Evolutionary conservation across 2,329 filamentous ascomycete genomes (phyloP).

Genomic region (Curvularia verruculosa): DNA sequence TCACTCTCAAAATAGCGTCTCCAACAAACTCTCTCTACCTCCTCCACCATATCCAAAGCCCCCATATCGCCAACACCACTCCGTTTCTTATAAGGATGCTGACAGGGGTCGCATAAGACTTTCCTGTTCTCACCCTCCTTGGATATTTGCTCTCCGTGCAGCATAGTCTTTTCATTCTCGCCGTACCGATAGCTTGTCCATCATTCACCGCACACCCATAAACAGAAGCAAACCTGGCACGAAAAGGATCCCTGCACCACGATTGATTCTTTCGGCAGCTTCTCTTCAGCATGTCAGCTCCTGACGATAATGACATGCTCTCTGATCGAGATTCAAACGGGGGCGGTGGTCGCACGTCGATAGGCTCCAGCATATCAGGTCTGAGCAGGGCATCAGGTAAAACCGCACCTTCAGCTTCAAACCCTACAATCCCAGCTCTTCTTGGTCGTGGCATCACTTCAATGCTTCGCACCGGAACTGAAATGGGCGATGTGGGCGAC

Average conservation of each 20-base stretch:
- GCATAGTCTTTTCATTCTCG: slow-evolving; percentile 27
- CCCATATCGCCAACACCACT: slow-evolving; percentile 23
- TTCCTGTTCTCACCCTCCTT: slow-evolving; percentile 26
- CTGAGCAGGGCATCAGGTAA: slow-evolving; percentile 44
- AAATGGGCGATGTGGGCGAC: slow-evolving; percentile 54
- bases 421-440: slow-evolving; percentile 42
- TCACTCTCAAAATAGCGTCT: slow-evolving; percentile 14
- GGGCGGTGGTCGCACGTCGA: slow-evolving; percentile 55
- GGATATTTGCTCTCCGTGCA: slow-evolving; percentile 26
- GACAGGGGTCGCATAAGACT: slow-evolving; percentile 20
- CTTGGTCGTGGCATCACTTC: slow-evolving; percentile 51
- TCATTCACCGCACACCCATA: slow-evolving; percentile 21
- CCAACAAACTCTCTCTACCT: slow-evolving; percentile 10
- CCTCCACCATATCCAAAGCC: slow-evolving; percentile 17
- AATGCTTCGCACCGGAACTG: slow-evolving; percentile 58
- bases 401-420: slow-evolving; percentile 31
- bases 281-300: slow-evolving; percentile 1
- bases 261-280: slow-evolving; percentile 1
- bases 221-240: slow-evolving; percentile 6
- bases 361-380: slow-evolving; percentile 54
- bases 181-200: slow-evolving; percentile 25
- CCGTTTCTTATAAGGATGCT: slow-evolving; percentile 21
- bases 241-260: slow-evolving; percentile 3
- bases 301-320: slow-evolving; percentile 50
- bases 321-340: slow-evolving; percentile 54